Conservation (phyloP, 148 eudicot species). For the Chenopodium quinoa region DNA sequence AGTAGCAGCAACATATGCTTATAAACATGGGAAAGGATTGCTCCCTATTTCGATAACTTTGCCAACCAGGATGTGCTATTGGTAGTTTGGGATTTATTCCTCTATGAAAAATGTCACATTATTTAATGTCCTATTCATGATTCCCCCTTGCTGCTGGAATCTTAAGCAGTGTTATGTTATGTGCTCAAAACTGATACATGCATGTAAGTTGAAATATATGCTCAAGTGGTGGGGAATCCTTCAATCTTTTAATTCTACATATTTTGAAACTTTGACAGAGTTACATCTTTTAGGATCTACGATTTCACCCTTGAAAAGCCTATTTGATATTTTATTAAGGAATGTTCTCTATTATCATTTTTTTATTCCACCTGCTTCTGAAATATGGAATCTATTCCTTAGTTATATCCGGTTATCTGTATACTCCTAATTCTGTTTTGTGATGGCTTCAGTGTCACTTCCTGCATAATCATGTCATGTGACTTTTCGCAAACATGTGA, state of each 20-base stretch:
- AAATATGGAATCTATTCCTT: slow-evolving; percentile 26
- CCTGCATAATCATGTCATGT: slow-evolving; percentile 17
- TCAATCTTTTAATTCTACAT: slow-evolving; percentile 15
- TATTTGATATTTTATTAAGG: slow-evolving; percentile 12
- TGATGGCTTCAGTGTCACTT: slow-evolving; percentile 13
- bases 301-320: not conserved
- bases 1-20: slow-evolving; percentile 25
- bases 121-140: slow-evolving; percentile 23
- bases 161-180: slow-evolving; percentile 25
- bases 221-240: slow-evolving; percentile 17
- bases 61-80: slow-evolving; percentile 32
- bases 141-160: slow-evolving; percentile 36
- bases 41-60: not conserved
- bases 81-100: slow-evolving; percentile 26
- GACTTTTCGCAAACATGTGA: slow-evolving; percentile 18
- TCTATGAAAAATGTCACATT: slow-evolving; percentile 12
- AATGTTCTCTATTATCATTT: not conserved
- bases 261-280: slow-evolving; percentile 24
- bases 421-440: not conserved
- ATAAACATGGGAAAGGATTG: slow-evolving; percentile 19
- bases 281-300: slow-evolving; percentile 9
- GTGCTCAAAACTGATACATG: slow-evolving; percentile 20
- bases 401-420: not conserved
- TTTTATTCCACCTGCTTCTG: not conserved
- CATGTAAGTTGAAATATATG: slow-evolving; percentile 24